Conservation (phyloP, 495 filamentous ascomycete species). For the Baudoinia panamericana region DNA sequence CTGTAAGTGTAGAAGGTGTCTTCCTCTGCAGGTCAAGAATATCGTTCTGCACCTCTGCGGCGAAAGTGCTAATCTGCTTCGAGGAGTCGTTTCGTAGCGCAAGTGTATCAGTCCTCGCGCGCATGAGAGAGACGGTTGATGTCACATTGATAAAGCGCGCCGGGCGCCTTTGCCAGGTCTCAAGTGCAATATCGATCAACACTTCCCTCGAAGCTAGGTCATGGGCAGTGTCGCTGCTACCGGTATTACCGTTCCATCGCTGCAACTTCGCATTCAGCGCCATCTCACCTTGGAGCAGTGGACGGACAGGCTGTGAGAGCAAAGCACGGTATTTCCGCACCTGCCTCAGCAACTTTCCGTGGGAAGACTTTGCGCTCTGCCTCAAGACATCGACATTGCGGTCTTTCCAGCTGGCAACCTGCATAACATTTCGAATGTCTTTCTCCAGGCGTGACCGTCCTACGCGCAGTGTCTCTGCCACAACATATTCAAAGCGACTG, state of each 20-base stretch:
- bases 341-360: constrained; percentile 79
- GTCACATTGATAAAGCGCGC: constrained; percentile 55
- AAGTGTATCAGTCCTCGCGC: constrained; percentile 31
- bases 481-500: constrained; percentile 49
- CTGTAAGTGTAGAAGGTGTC: constrained; percentile 61
- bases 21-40: constrained; percentile 63
- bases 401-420: constrained; percentile 90
- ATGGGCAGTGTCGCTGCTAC: no score
- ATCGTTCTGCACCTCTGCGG: background rate
- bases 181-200: no score
- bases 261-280: background rate
- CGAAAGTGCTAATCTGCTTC: background rate
- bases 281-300: constrained; percentile 1
- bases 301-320: constrained; percentile 51
- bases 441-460: constrained; percentile 61
- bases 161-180: no score
- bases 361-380: constrained; percentile 79
- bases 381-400: constrained; percentile 78
- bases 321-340: constrained; percentile 74
- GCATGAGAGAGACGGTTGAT: constrained; percentile 52
- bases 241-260: background rate
- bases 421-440: constrained; percentile 72
- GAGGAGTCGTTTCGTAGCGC: background rate
- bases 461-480: constrained; percentile 47
- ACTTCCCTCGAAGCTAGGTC: no score